These are phyloP conservation scores for Aspergillus melleus DNA, from an alignment of 2,329 filamentous ascomycete genomes.

Conservation along the genomic window DNA sequence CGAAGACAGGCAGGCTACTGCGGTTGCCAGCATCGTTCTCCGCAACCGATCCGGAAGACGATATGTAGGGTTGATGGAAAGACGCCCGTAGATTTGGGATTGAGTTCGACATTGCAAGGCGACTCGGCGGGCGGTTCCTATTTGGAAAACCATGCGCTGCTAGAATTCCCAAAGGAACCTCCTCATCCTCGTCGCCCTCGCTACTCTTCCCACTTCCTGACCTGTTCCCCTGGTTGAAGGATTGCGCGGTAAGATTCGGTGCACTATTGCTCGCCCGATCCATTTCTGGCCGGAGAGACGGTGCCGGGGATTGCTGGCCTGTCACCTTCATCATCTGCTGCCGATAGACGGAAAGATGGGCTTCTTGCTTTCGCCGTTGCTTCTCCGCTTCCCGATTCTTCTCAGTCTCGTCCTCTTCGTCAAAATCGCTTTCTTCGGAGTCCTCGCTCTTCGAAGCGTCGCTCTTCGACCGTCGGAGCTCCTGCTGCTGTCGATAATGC, in stretches of 20 bases:
- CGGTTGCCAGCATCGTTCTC: slow-evolving; percentile 42
- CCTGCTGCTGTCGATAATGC: slow-evolving; percentile 66
- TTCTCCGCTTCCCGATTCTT: slow-evolving; percentile 71
- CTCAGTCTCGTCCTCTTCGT: slow-evolving; percentile 77
- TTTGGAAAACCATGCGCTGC: slow-evolving; percentile 86
- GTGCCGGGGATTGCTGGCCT: slow-evolving; percentile 62
- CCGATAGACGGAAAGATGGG: slow-evolving; percentile 83
- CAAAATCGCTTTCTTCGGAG: slow-evolving; percentile 64
- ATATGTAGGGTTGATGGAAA: slow-evolving; percentile 46
- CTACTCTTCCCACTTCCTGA: slow-evolving; percentile 40
- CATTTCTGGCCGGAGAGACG: slow-evolving; percentile 55
- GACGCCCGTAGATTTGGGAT: slow-evolving; percentile 70
- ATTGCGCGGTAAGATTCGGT: slow-evolving; percentile 55
- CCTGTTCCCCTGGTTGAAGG: slow-evolving; percentile 38
- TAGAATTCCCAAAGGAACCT: slow-evolving; percentile 81
- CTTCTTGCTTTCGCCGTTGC: slow-evolving; percentile 83
- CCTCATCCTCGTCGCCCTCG: slow-evolving; percentile 76
- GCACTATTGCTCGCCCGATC: slow-evolving; percentile 61
- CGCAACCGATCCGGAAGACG: slow-evolving; percentile 58
- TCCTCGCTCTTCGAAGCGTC: slow-evolving; percentile 51
- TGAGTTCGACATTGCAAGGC: slow-evolving; percentile 64
- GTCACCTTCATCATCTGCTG: slow-evolving; percentile 98
- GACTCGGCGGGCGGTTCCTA: slow-evolving; percentile 72
- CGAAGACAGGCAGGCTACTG: slow-evolving; percentile 73
- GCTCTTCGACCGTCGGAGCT: slow-evolving; percentile 65